Evolutionary conservation across 192 early-diverging fungal genomes (phyloP).

Genomic region (Entomortierella beljakovae): DNA sequence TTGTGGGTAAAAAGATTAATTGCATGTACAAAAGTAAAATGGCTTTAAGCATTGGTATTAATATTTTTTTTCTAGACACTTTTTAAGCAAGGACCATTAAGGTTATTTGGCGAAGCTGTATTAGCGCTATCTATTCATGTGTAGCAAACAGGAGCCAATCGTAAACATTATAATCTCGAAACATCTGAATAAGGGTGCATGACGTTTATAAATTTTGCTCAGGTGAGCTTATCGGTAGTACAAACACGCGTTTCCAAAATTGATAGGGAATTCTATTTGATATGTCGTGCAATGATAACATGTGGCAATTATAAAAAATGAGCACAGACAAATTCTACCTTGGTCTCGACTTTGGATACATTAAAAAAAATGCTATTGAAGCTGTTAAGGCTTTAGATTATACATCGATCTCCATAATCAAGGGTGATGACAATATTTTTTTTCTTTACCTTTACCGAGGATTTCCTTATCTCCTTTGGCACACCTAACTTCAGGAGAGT

Average conservation of each 20-base stretch:
- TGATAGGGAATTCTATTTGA: constrained; percentile 1
- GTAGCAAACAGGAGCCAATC: constrained; percentile 15
- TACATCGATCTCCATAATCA: too few species aligned
- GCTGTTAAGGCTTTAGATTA: too few species aligned
- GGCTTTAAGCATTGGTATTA: too few species aligned
- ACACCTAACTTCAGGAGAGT: too few species aligned
- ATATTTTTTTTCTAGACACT: not conserved
- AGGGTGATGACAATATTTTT: too few species aligned
- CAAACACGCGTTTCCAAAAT: constrained; percentile 32
- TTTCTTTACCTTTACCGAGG: too few species aligned
- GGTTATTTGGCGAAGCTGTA: not conserved
- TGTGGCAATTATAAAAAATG: not conserved
- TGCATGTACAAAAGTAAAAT: too few species aligned
- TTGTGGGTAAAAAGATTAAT: too few species aligned
- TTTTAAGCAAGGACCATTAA: not conserved
- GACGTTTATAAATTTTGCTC: not conserved
- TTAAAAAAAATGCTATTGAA: too few species aligned
- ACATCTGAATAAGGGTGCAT: constrained; percentile 3
- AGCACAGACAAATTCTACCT: constrained; percentile 7
- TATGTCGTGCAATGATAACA: not conserved
- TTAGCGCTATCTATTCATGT: constrained; percentile 36
- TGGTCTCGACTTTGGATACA: too few species aligned
- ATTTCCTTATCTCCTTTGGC: too few species aligned
- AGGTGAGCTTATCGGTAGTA: constrained; percentile 20
- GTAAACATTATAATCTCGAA: not conserved